Evolutionary conservation across 257 asterid species (phyloP), one percentile per base, ranked within the genome.

Genomic region (Perilla frutescens): DNA sequence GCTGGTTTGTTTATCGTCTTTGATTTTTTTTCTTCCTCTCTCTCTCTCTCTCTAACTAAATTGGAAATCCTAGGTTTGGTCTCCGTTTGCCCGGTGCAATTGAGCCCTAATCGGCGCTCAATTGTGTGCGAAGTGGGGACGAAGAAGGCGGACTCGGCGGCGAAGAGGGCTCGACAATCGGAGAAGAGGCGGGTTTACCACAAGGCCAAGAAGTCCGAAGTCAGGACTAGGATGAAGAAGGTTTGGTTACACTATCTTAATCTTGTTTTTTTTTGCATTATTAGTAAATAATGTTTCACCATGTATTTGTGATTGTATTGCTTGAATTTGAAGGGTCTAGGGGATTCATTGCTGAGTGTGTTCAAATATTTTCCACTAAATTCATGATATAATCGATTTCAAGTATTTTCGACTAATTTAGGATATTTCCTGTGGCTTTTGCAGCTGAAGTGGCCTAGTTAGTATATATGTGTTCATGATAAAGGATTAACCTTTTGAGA

Each of bases 151-250:
- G 99, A 95, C 76, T 90, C 97, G 34, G 98, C 99, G 6, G 98
- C 97, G 14, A 95, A 95, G 84, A 88, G 99, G 82, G 97, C 96
- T 73, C 96, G 98, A 2, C 99, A 91, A 73, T 85, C 98, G 7
- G 98, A 95, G 90, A 95, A 95, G 90, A 90, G 97, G 81, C 81
- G 98, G 34, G 1, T 92, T 14, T 90, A 87, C 67, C 70, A 95
- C 70, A 95, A 89, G 78, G 83, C 92, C 5, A 63, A 65, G 62
- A 91, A 91, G 75, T 95, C 99, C 48, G 99, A 95, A 72, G 59
- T 89, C 48, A 87, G 77, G 80, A 95, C 99, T 74, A 87, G 99
- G 37, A 95, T 95, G 96, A 95, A 83, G 85, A 95, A 90, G 91
- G 99, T 90, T 56, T 5, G 48, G 13, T 26, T 54, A 57, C 13